phyloP scores from a whole-genome alignment of 495 filamentous ascomycete species.

The Cudoniella acicularis region DNA sequence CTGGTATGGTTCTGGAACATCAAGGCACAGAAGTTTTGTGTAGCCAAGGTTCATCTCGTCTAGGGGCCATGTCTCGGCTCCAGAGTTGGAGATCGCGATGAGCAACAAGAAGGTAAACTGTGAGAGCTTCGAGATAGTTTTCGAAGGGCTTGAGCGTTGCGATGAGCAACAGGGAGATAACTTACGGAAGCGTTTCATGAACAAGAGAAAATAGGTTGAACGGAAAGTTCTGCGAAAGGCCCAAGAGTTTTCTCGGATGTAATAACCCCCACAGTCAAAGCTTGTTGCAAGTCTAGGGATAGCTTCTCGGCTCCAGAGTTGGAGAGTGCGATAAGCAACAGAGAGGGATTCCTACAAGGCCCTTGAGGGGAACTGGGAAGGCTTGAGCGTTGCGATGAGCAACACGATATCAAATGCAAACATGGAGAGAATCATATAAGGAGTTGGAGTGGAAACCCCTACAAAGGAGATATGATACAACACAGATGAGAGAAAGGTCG shows the following conservation, averaged over 20 bases:
- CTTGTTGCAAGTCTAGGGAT: no score
- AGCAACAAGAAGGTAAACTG: not conserved
- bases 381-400: not conserved
- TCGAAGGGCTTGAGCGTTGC: not conserved
- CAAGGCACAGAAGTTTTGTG: not conserved
- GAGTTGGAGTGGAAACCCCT: no score
- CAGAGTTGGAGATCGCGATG: not conserved
- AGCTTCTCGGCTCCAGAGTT: not conserved
- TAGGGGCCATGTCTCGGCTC: not conserved
- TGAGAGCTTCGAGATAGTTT: not conserved
- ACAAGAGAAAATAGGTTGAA: no score
- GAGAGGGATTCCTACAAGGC: not conserved
- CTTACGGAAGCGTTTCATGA: no score
- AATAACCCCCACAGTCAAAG: no score
- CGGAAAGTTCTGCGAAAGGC: no score
- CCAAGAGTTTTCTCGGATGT: no score
- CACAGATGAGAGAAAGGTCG: no score
- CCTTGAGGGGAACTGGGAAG: not conserved
- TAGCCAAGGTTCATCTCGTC: not conserved
- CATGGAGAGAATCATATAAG: no score
- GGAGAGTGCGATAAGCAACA: not conserved
- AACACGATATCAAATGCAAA: no score
- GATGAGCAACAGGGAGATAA: not conserved
- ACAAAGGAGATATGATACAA: no score
- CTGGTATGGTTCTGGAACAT: no score